Percentiles rank a stretch among this genome's conserved stretches.
Conservation (phyloP, 179 eudicot genomes). For the Heliamphora pulchella region DNA sequence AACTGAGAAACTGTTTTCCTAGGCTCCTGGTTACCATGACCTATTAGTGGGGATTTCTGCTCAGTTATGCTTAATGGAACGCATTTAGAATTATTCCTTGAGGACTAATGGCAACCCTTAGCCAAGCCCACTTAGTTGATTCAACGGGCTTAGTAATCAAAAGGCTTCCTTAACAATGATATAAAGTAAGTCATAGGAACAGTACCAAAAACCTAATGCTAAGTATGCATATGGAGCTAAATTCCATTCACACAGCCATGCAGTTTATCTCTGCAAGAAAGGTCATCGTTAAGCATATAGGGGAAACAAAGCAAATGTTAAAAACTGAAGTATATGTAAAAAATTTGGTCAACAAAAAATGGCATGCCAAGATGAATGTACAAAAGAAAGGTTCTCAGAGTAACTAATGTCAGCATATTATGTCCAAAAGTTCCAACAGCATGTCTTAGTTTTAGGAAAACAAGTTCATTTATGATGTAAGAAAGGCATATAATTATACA, state of each 20-base stretch:
- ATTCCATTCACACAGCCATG: not conserved
- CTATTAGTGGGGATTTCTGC: not conserved
- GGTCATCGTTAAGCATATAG: not conserved
- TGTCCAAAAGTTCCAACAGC: not conserved
- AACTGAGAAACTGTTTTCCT: not conserved
- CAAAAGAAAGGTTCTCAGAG: not conserved
- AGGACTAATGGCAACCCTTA: slow-evolving; percentile 5
- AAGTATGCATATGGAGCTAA: not conserved
- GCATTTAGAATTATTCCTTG: not conserved
- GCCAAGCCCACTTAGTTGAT: slow-evolving; percentile 8
- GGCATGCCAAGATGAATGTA: not conserved
- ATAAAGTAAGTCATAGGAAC: not conserved
- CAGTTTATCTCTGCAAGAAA: not conserved
- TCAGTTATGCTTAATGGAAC: not conserved
- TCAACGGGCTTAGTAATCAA: not conserved
- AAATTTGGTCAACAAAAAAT: not conserved
- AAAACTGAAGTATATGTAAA: no score
- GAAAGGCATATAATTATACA: not conserved
- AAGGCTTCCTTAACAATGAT: not conserved
- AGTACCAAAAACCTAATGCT: not conserved
- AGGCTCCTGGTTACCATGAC: slow-evolving; percentile 1
- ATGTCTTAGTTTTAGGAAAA: not conserved
- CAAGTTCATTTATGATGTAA: not conserved
- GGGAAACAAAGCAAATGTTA: not conserved
- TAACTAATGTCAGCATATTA: not conserved